Evolutionary conservation across 169 alveolate genomes (phyloP).

Genomic region (Eimeria maxima): DNA sequence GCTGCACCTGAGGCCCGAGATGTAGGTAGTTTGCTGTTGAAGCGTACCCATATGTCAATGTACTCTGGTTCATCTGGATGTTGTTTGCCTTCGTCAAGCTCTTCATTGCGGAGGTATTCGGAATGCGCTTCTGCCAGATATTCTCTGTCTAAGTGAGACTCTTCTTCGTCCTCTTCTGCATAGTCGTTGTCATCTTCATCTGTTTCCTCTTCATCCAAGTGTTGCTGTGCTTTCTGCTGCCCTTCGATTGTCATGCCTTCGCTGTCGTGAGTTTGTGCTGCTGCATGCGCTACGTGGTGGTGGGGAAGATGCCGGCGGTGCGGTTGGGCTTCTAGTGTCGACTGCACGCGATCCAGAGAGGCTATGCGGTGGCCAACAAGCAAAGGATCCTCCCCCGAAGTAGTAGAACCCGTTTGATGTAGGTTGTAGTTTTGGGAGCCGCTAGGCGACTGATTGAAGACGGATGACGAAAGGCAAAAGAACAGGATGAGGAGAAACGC

Average conservation of each 20-base stretch:
- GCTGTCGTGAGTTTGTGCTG: neutral
- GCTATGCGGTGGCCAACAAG: neutral
- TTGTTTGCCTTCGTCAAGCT: slow-evolving; percentile 55
- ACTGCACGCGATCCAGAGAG: neutral
- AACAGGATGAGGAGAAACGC: slow-evolving; percentile 57
- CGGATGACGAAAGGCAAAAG: slow-evolving; percentile 11
- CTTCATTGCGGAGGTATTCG: slow-evolving; percentile 24
- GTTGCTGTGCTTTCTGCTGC: neutral
- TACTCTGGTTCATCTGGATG: slow-evolving; percentile 79
- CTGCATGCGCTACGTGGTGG: neutral
- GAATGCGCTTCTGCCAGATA: neutral
- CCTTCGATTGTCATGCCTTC: neutral
- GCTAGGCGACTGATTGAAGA: slow-evolving; percentile 6
- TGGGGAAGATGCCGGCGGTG: neutral
- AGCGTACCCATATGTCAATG: slow-evolving; percentile 78
- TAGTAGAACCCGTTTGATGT: neutral
- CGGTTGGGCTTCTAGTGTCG: neutral
- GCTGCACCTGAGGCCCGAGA: neutral
- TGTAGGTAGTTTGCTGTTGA: neutral
- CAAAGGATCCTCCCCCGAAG: neutral
- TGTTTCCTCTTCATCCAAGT: neutral
- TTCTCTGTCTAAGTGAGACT: slow-evolving; percentile 1
- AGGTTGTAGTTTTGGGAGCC: neutral
- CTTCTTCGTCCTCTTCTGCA: slow-evolving; percentile 29
- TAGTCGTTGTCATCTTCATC: slow-evolving; percentile 9